These are phyloP conservation scores for Globisporangium megalacanthum DNA, from an alignment of 352 stramenopile genomes.

Conservation along the genomic window DNA sequence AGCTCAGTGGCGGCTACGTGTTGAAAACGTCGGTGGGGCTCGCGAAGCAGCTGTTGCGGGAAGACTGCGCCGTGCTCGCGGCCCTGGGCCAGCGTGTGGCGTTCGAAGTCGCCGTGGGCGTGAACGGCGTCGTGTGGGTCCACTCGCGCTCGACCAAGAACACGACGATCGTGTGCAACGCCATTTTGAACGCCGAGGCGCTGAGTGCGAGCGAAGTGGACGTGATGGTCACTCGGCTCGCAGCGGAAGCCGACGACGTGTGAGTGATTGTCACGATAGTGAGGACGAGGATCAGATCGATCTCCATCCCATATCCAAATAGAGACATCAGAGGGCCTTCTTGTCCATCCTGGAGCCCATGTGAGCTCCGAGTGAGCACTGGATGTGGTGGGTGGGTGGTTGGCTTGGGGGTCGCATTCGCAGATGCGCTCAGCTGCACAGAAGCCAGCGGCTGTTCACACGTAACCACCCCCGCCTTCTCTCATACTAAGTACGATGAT, in stretches of 20 bases:
- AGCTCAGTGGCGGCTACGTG: slow-evolving; percentile 92
- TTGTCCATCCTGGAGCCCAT: too few species aligned
- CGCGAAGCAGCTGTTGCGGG: slow-evolving; percentile 64
- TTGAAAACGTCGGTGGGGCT: slow-evolving; percentile 79
- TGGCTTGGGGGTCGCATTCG: slow-evolving; percentile 1
- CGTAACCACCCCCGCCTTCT: background rate
- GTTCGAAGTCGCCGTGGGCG: slow-evolving; percentile 95
- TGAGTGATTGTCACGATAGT: too few species aligned
- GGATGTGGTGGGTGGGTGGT: background rate
- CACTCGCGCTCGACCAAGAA: slow-evolving; percentile 84
- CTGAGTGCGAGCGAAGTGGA: slow-evolving; percentile 76
- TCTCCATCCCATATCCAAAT: too few species aligned
- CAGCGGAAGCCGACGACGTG: slow-evolving; percentile 45
- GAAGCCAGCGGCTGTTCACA: background rate
- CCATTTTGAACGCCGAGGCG: slow-evolving; percentile 84
- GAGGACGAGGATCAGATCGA: too few species aligned
- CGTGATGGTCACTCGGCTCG: slow-evolving; percentile 71
- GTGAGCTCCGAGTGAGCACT: too few species aligned
- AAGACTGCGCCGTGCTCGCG: slow-evolving; percentile 78
- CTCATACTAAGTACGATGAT: slow-evolving; percentile 69
- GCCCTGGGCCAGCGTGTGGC: slow-evolving; percentile 76
- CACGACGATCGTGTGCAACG: slow-evolving; percentile 84
- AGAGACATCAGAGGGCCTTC: too few species aligned
- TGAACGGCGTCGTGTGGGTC: slow-evolving; percentile 96
- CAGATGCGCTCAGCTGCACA: slow-evolving; percentile 1